These are phyloP conservation scores for Tetradesmus lagerheimii DNA, from an alignment of 139 green algal genomes.

Conservation along the genomic window DNA sequence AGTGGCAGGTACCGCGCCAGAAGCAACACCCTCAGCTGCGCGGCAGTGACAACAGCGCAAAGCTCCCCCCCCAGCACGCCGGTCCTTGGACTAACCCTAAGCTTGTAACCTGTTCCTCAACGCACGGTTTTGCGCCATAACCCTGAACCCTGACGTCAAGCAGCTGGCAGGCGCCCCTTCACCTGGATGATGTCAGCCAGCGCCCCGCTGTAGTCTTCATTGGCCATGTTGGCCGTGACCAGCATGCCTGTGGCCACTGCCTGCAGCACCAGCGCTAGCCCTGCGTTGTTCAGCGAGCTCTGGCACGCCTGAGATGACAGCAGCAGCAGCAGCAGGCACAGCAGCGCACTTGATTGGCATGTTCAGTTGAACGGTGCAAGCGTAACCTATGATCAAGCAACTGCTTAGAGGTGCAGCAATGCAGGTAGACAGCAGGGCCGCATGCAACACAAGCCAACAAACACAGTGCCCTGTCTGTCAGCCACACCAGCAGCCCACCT, in stretches of 20 bases:
- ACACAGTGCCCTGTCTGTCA: background rate
- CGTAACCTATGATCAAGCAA: background rate
- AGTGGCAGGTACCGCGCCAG: background rate
- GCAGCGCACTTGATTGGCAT: background rate
- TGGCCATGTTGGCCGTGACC: constrained; percentile 37
- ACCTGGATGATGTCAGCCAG: constrained; percentile 30
- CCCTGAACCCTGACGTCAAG: too few relatives aligned
- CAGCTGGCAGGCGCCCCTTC: too few relatives aligned
- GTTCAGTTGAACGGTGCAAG: background rate
- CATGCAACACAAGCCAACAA: background rate
- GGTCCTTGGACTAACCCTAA: too few relatives aligned
- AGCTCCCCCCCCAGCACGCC: too few relatives aligned
- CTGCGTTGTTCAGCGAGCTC: constrained; percentile 44
- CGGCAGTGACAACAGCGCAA: background rate
- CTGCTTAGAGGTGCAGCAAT: too few relatives aligned
- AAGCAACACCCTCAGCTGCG: background rate
- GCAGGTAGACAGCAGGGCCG: too few relatives aligned
- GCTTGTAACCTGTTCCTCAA: too few relatives aligned
- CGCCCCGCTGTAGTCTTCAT: constrained; percentile 15
- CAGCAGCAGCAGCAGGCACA: background rate
- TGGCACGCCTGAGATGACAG: constrained; percentile 25
- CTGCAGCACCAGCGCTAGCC: constrained; percentile 48
- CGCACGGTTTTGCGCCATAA: too few relatives aligned
- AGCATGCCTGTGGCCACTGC: constrained; percentile 44
- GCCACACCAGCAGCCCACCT: constrained; percentile 14